These are phyloP conservation scores for Kalmusia sp. DNA, from an alignment of 2,329 filamentous ascomycete genomes.

Conservation along the genomic window DNA sequence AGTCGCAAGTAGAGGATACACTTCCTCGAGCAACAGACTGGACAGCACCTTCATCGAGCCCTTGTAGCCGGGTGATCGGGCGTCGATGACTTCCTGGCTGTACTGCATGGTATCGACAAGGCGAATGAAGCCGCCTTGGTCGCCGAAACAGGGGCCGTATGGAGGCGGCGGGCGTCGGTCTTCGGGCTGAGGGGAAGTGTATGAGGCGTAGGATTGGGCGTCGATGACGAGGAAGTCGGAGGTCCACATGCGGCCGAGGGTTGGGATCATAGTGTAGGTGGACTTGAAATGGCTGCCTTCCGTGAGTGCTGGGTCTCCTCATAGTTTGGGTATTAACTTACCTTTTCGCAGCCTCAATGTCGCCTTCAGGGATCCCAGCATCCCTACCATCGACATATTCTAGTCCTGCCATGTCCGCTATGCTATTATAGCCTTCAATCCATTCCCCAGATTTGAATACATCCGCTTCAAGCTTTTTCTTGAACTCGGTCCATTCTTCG, in stretches of 20 bases:
- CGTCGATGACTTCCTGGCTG: constrained; percentile 5
- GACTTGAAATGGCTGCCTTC: constrained; percentile 7
- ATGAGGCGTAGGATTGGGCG: constrained; percentile 13
- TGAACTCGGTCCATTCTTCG: constrained; percentile 24
- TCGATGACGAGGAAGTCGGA: constrained; percentile 25
- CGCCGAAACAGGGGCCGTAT: constrained; percentile 15
- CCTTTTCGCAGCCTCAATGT: constrained; percentile 23
- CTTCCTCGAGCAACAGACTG: constrained; percentile 15
- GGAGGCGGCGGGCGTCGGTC: constrained; percentile 3
- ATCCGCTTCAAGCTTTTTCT: constrained; percentile 19
- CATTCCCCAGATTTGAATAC: constrained; percentile 17
- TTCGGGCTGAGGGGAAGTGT: constrained; percentile 4
- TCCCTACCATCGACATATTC: constrained; percentile 20
- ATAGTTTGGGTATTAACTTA: background rate
- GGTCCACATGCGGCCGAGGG: constrained; percentile 18
- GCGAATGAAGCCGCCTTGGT: constrained; percentile 14
- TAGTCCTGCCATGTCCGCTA: constrained; percentile 13
- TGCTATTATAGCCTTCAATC: constrained; percentile 20
- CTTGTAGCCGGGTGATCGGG: constrained; percentile 10
- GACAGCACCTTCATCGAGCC: constrained; percentile 16
- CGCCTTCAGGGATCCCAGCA: constrained; percentile 23
- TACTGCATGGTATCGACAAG: constrained; percentile 15
- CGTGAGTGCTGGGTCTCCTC: background rate
- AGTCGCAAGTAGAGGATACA: constrained; percentile 16
- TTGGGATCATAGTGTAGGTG: constrained; percentile 12